phyloP scores from a whole-genome alignment of 2,329 filamentous ascomycete species.

The Sporothrix inflata region DNA sequence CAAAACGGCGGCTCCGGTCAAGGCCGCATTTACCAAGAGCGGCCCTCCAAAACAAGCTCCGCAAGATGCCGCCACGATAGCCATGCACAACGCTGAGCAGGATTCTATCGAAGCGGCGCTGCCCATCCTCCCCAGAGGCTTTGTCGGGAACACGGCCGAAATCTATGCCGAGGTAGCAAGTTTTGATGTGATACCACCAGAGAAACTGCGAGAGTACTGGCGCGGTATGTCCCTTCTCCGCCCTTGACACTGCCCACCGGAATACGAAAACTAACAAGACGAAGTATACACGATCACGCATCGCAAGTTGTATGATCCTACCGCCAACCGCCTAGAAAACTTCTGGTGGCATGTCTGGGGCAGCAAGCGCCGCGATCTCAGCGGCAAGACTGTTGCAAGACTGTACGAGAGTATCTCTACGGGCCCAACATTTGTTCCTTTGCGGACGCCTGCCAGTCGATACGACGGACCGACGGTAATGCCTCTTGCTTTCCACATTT shows the following conservation, averaged over 20 bases:
- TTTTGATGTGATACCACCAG: slow-evolving; percentile 53
- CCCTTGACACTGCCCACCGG: neutral
- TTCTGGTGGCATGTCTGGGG: slow-evolving; percentile 71
- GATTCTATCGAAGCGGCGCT: slow-evolving; percentile 34
- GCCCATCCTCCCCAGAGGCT: slow-evolving; percentile 59
- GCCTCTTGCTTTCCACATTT: neutral
- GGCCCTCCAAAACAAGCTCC: neutral
- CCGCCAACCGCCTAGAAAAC: slow-evolving; percentile 63
- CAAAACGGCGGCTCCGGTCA: neutral
- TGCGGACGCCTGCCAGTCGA: slow-evolving; percentile 56
- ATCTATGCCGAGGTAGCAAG: slow-evolving; percentile 60
- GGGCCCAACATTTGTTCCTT: slow-evolving; percentile 60
- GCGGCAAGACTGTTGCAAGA: slow-evolving; percentile 57
- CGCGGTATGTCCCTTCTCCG: slow-evolving; percentile 48
- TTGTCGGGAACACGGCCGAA: slow-evolving; percentile 57
- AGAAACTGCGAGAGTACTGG: slow-evolving; percentile 60
- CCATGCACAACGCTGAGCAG: neutral
- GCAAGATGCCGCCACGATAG: neutral
- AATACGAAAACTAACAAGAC: neutral
- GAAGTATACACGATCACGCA: slow-evolving; percentile 64
- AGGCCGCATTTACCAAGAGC: neutral
- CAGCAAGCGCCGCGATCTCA: slow-evolving; percentile 57
- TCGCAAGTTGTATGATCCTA: slow-evolving; percentile 63
- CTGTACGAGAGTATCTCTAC: slow-evolving; percentile 62
- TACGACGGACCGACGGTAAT: slow-evolving; percentile 57